Evolutionary conservation across 1,284 basidiomycete genomes (phyloP).

Genomic region (Leccinum griseonigrum): DNA sequence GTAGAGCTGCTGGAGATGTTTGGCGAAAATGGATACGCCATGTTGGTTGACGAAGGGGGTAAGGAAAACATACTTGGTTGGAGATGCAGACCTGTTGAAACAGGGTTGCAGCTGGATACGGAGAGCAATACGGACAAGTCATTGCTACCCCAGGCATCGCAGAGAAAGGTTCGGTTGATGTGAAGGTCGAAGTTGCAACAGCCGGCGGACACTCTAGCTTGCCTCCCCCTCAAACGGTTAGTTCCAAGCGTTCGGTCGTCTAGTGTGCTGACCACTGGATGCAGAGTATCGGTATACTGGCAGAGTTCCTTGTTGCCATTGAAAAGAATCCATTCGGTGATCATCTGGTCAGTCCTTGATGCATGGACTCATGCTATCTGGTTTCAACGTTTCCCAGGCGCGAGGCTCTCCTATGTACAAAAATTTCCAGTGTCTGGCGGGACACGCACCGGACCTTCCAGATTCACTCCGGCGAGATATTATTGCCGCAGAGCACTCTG

Average conservation of each 20-base stretch:
- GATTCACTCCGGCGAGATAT: constrained; percentile 38
- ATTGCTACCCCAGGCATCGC: constrained; percentile 49
- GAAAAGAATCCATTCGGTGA: constrained; percentile 39
- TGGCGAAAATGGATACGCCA: constrained; percentile 49
- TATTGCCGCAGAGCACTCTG: constrained; percentile 36
- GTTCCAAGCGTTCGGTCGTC: not conserved
- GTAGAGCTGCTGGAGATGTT: constrained; percentile 45
- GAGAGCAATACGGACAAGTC: constrained; percentile 32
- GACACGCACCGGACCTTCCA: constrained; percentile 44
- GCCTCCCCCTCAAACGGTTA: constrained; percentile 44
- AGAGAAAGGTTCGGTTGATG: constrained; percentile 58
- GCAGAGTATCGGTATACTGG: constrained; percentile 46
- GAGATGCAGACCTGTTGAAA: constrained; percentile 15
- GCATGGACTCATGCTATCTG: not conserved
- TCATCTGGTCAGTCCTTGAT: constrained; percentile 20
- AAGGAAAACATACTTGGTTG: constrained; percentile 18
- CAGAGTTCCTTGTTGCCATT: constrained; percentile 39
- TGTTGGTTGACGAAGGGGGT: constrained; percentile 51
- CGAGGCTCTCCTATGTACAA: constrained; percentile 46
- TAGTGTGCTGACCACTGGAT: not conserved
- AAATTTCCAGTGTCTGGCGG: constrained; percentile 43
- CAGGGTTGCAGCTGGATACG: constrained; percentile 30
- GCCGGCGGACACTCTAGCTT: constrained; percentile 58
- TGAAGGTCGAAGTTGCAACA: constrained; percentile 45
- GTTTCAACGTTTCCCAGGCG: constrained; percentile 12